Base-by-base conservation (phyloP, 805 yeast species). In the Candida montana region DNA sequence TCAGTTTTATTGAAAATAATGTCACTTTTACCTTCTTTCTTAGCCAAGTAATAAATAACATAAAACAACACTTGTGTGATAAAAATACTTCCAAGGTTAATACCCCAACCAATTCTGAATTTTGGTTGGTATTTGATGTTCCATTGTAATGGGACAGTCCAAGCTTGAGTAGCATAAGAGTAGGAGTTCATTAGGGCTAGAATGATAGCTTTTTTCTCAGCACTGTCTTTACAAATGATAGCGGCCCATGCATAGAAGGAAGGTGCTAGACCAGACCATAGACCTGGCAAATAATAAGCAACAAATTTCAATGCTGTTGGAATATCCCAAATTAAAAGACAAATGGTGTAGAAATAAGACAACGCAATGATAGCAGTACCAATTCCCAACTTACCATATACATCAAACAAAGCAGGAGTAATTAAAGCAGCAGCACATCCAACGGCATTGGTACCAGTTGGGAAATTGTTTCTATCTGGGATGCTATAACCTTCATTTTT, bases 111-210 rank as follows among this genome's bases (percentile, higher is more conserved):
- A 31, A 33, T 15, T 19, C 24, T 23, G 20, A 45, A 45, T 19
- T 24, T 35, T 12, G 48, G 48, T 12, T 33, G 24, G 21, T 29
- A 39, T 18, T 45, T 42, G 4, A 31, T 21, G 31, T 45, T 37
- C 46, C 48, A 45, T 33, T 45, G 48, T 12, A 45, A 21, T 8
- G 48, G 46, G 7, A 35, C 20, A 8, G 43, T 35, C 46, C 48
- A 45, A 8, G 46, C 46, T 19, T 39, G 43, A 4, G 48, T 45
- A 7, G 46, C 48, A 32, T 38, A 45, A 15, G 46, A 41, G 21
- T 42, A 39, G 9, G 36, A 17, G 33, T 45, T 45, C 43, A 45
- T 42, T 30, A 45, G 33, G 1, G 48, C 48, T 10, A 45, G 27
- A 16, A 45, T 40, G 11, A 45, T 30, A 23, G 30, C 40, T 18